phyloP scores from a whole-genome alignment of 1,284 basidiomycete species.

The Exobasidium rhododendri region DNA sequence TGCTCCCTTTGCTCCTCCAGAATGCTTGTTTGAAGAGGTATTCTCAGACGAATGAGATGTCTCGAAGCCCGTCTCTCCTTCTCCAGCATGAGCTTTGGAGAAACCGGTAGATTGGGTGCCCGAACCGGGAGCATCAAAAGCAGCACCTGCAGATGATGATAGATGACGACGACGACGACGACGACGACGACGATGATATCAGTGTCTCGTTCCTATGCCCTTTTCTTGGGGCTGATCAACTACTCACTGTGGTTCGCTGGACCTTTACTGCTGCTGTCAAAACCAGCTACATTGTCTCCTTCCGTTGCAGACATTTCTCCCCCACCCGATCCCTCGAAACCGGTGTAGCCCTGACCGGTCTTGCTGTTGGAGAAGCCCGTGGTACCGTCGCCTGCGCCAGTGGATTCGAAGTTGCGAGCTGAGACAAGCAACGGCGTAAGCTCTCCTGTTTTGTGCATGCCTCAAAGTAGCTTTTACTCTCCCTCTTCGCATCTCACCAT shows the following conservation, averaged over 20 bases:
- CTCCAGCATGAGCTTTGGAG: background rate
- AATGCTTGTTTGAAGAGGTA: too few relatives aligned
- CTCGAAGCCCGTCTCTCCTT: conserved; percentile 3
- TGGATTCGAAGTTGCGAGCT: background rate
- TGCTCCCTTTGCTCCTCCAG: background rate
- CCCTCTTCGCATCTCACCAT: background rate
- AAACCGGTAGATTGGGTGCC: background rate
- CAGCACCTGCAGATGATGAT: background rate
- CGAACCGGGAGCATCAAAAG: background rate
- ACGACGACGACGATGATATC: too few relatives aligned
- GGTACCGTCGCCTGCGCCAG: background rate
- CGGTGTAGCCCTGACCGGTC: background rate
- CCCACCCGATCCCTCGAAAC: background rate
- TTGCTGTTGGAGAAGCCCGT: background rate
- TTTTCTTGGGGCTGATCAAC: too few relatives aligned
- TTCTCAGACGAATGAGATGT: too few relatives aligned
- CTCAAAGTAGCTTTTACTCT: too few relatives aligned
- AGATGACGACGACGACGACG: too few relatives aligned
- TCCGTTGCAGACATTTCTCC: background rate
- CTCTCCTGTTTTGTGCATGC: too few relatives aligned
- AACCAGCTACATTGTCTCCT: background rate
- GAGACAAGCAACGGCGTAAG: too few relatives aligned
- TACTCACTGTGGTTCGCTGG: too few relatives aligned
- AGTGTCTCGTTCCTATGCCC: too few relatives aligned
- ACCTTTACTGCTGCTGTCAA: background rate